Evolutionary conservation across 2,329 filamentous ascomycete species (phyloP).

Genomic region (Claviceps pazoutovae): DNA sequence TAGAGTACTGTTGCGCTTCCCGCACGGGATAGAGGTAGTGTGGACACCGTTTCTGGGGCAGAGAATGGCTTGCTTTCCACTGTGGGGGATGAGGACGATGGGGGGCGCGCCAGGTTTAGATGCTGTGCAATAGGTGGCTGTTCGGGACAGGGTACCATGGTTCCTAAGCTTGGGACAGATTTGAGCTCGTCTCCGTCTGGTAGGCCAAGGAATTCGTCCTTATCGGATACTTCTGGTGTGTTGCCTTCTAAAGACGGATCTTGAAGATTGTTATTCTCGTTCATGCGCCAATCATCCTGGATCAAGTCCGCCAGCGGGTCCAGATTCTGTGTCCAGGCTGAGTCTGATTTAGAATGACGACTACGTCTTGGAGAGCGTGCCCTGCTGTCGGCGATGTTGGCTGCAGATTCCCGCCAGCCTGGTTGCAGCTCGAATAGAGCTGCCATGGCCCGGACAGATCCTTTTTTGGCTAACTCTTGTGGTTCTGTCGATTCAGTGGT

Average conservation of each 20-base stretch:
- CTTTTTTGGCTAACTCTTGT: conserved; percentile 13
- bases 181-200: conserved; percentile 2
- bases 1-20: conserved; percentile 26
- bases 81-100: conserved; percentile 15
- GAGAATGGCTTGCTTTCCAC: background rate
- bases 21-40: conserved; percentile 6
- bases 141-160: conserved; percentile 23
- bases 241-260: background rate
- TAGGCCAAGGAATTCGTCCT: background rate
- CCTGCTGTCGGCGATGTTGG: background rate
- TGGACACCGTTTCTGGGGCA: background rate
- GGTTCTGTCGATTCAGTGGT: conserved; percentile 8
- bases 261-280: background rate
- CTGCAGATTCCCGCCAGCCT: background rate
- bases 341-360: conserved; percentile 5
- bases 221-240: background rate
- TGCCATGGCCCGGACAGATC: conserved; percentile 34
- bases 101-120: conserved; percentile 20
- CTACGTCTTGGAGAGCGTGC: background rate
- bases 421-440: conserved; percentile 32
- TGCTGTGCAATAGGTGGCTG: conserved; percentile 26
- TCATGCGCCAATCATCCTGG: background rate
- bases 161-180: conserved; percentile 20
- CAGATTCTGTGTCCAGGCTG: conserved; percentile 1
- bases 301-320: background rate